Evolutionary conservation across 306 rosid genomes (phyloP).

Genomic region (Vigna reflexopilosa): DNA sequence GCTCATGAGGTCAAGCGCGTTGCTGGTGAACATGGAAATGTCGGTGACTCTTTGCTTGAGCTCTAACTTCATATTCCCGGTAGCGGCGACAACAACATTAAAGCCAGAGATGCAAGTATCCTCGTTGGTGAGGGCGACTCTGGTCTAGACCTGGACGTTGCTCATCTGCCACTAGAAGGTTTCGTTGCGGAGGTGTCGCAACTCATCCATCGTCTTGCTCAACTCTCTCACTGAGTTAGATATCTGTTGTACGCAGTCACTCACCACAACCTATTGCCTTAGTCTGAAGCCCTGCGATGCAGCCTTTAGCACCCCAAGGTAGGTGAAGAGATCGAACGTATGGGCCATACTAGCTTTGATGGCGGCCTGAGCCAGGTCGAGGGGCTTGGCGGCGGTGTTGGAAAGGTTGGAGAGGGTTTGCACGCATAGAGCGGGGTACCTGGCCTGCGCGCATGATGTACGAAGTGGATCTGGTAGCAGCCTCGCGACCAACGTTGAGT

Average conservation of each 20-base stretch:
- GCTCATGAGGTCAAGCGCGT: conserved; percentile 70
- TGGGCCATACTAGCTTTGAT: conserved; percentile 63
- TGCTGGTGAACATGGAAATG: conserved; percentile 68
- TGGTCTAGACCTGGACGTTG: conserved; percentile 82
- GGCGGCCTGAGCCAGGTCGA: conserved; percentile 69
- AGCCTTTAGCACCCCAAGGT: conserved; percentile 38
- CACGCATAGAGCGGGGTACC: conserved; percentile 75
- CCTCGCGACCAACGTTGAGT: not conserved
- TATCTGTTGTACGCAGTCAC: conserved; percentile 69
- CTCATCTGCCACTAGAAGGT: conserved; percentile 75
- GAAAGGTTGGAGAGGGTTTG: conserved; percentile 63
- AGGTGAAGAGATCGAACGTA: conserved; percentile 52
- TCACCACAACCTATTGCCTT: conserved; percentile 53
- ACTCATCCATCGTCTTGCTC: conserved; percentile 52
- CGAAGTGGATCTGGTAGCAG: conserved; percentile 57
- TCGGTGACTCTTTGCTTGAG: conserved; percentile 60
- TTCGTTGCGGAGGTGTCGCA: conserved; percentile 55
- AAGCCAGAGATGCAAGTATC: conserved; percentile 68
- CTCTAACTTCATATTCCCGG: conserved; percentile 46
- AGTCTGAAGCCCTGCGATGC: not conserved
- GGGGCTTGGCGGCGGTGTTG: conserved; percentile 57
- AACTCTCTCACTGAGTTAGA: conserved; percentile 68
- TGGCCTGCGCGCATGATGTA: conserved; percentile 71
- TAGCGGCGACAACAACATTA: not conserved
- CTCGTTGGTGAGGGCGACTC: conserved; percentile 74